Evolutionary conservation across 257 asterid species (phyloP).

Genomic region (Asclepias syriaca): DNA sequence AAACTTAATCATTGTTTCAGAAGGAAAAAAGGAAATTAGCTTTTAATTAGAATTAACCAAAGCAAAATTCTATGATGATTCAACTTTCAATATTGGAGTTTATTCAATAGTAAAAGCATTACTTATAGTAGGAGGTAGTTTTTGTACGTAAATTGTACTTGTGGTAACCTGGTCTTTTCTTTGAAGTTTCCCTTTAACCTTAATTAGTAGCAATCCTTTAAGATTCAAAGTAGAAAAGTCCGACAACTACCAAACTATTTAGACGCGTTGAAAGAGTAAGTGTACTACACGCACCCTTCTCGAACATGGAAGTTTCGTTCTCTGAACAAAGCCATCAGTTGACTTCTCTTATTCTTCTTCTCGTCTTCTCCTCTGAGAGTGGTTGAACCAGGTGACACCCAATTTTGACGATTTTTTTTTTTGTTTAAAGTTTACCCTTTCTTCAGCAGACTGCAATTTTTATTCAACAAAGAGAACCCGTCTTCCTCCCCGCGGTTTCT

Average conservation of each 20-base stretch:
- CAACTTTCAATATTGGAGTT: too few species aligned
- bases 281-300: not conserved
- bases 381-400: constrained; percentile 16
- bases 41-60: too few species aligned
- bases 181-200: constrained; percentile 3
- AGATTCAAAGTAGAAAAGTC: not conserved
- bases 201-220: not conserved
- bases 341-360: constrained; percentile 30
- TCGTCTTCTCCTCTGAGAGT: not conserved
- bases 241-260: not conserved
- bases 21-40: too few species aligned
- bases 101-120: too few species aligned
- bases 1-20: too few species aligned
- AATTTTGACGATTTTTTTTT: constrained; percentile 30
- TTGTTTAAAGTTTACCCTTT: constrained; percentile 12
- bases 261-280: not conserved
- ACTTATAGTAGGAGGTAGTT: too few species aligned
- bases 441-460: constrained; percentile 28
- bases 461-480: constrained; percentile 7
- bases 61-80: too few species aligned
- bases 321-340: constrained; percentile 18
- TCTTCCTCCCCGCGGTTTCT: constrained; percentile 5
- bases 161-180: not conserved
- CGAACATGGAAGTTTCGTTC: not conserved
- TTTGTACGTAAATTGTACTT: not conserved